Evolutionary conservation across 441 rosid species (phyloP), one percentile per base, ranked within the genome.

Genomic region (Gossypium trilobum): DNA sequence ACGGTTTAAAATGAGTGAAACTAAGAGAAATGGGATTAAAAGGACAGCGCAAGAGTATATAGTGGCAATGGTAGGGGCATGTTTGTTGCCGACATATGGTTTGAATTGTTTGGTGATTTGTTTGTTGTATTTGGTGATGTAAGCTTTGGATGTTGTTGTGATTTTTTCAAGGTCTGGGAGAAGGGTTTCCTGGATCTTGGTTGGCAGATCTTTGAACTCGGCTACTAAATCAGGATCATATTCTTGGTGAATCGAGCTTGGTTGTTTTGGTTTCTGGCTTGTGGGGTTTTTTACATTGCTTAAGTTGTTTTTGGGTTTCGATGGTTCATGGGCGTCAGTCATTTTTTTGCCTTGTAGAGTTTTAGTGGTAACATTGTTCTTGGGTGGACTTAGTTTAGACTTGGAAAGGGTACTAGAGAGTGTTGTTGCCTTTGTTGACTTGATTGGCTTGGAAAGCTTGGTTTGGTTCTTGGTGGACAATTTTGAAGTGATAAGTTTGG

Each of bases 101-200:
- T 91, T 95, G 81, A 95, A 89, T 75, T 89, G 90, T 72, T 77
- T 89, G 1, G 95, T 86, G 78, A 95, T 84, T 76, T 92, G 87
- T 75, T 92, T 87, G 84, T 88, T 95, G 83, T 96, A 96, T 70
- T 78, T 83, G 70, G 78, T 79, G 17, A 95, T 73, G 86, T 95
- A 95, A 63, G 80, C 86, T 71, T 87, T 91, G 33, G 99, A 92
- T 19, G 88, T 81, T 0, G 82, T 77, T 58, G 97, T 92, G 88
- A 92, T 84, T 80, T 74, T 80, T 55, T 92, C 96, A 1, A 95
- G 87, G 83, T 95, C 98, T 56, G 97, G 97, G 17, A 91, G 5
- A 2, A 95, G 70, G 0, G 89, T 82, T 76, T 87, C 83, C 52
- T 91, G 97, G 82, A 95, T 89, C 68, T 73, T 91, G 33, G 75